phyloP scores from a whole-genome alignment of 345 rosid species.

The Atalantia buxifolia region DNA sequence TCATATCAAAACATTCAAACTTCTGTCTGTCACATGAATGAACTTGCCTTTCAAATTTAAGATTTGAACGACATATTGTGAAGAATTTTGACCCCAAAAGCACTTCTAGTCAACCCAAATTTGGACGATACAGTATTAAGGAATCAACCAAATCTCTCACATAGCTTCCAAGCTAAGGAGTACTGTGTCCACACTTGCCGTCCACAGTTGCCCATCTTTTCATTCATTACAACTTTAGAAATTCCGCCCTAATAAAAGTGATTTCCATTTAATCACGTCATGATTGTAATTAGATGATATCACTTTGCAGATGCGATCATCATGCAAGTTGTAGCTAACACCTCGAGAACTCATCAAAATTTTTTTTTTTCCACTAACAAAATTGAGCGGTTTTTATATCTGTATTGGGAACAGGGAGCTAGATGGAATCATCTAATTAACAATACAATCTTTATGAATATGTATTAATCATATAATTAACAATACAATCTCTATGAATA shows the following conservation, averaged over 20 bases:
- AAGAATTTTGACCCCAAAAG: not conserved
- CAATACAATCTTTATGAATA: not conserved
- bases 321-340: not conserved
- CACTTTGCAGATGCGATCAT: not conserved
- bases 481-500: not conserved
- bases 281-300: not conserved
- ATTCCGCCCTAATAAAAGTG: not conserved
- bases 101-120: not conserved
- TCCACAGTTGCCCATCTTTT: not conserved
- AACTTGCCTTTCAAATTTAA: not conserved
- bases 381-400: not conserved
- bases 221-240: not conserved
- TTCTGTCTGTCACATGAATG: conserved; percentile 7
- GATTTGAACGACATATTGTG: not conserved
- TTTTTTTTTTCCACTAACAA: not conserved
- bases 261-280: not conserved
- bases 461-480: not conserved
- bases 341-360: not conserved
- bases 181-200: not conserved
- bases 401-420: not conserved
- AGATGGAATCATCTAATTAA: not conserved
- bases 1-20: not conserved
- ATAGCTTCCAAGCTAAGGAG: not conserved
- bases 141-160: not conserved
- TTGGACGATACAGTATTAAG: too few species aligned